Evolutionary conservation across 1,284 basidiomycete species (phyloP).

Genomic region (Puccinia triticina): DNA sequence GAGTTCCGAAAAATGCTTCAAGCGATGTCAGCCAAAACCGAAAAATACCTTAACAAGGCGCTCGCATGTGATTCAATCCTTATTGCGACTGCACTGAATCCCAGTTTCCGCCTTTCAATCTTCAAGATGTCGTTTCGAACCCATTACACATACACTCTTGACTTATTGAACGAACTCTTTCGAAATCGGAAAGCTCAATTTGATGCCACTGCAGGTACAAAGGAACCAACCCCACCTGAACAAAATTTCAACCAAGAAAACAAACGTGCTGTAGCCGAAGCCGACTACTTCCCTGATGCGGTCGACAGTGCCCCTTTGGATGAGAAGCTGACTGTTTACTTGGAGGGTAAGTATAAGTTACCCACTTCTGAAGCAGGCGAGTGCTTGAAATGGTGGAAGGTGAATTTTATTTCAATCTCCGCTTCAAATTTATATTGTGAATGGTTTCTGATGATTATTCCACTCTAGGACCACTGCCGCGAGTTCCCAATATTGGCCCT

Average conservation of each 20-base stretch:
- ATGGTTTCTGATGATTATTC: too few species aligned
- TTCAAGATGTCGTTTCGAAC: not conserved
- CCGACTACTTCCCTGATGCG: too few species aligned
- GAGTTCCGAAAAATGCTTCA: not conserved
- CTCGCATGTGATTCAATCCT: not conserved
- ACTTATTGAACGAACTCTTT: not conserved
- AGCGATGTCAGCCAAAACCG: not conserved
- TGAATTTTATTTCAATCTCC: too few species aligned
- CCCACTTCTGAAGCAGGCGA: too few species aligned
- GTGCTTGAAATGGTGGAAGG: too few species aligned
- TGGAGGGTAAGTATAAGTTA: too few species aligned
- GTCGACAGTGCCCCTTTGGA: too few species aligned
- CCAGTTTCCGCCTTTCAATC: not conserved
- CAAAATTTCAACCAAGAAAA: not conserved
- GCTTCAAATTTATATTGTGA: too few species aligned
- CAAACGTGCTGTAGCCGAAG: not conserved
- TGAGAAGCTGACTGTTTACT: too few species aligned
- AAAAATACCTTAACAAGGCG: not conserved
- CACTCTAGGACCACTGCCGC: too few species aligned
- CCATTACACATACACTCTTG: not conserved
- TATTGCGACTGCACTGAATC: conserved; percentile 8
- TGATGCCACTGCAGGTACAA: not conserved
- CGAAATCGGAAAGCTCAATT: not conserved
- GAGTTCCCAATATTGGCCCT: too few species aligned
- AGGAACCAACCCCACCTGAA: not conserved